Percentiles rank a stretch among this genome's conserved stretches.
These are phyloP conservation scores for Gnomoniopsis smithogilvyi DNA, from an alignment of 2,329 filamentous ascomycete species.

Conservation along the genomic window DNA sequence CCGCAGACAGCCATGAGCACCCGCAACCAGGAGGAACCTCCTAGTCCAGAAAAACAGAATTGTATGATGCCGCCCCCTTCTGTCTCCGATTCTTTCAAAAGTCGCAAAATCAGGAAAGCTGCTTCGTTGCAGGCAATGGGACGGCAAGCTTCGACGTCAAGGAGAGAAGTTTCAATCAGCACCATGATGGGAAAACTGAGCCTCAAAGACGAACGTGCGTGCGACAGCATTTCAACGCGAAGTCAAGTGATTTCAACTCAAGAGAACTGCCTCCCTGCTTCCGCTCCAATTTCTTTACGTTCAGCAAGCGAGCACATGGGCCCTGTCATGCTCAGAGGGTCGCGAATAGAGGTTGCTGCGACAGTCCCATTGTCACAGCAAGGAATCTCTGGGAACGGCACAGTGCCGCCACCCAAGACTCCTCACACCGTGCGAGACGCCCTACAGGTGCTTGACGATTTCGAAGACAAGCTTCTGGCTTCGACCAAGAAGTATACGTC, in stretches of 20 bases:
- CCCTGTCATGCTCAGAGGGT: slow-evolving; percentile 27
- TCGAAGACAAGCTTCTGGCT: slow-evolving; percentile 26
- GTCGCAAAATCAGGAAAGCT: slow-evolving; percentile 25
- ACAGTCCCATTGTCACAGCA: not conserved
- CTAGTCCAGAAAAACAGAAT: slow-evolving; percentile 28
- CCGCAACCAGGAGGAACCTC: slow-evolving; percentile 27
- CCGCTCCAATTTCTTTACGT: slow-evolving; percentile 12
- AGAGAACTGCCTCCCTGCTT: slow-evolving; percentile 23
- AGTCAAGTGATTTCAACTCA: slow-evolving; percentile 45
- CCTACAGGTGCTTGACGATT: slow-evolving; percentile 19
- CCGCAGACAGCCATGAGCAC: slow-evolving; percentile 35
- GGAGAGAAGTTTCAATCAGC: slow-evolving; percentile 32
- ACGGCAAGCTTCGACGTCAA: slow-evolving; percentile 8
- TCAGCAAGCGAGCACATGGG: slow-evolving; percentile 23
- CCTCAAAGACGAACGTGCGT: slow-evolving; percentile 31
- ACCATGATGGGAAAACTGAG: slow-evolving; percentile 35
- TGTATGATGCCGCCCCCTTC: slow-evolving; percentile 33
- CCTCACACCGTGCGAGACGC: slow-evolving; percentile 9
- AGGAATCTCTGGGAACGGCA: slow-evolving; percentile 15
- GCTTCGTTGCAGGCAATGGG: slow-evolving; percentile 24
- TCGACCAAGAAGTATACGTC: slow-evolving; percentile 32
- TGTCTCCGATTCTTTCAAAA: slow-evolving; percentile 13
- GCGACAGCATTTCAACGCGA: slow-evolving; percentile 22
- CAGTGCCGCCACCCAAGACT: slow-evolving; percentile 29
- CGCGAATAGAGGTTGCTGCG: slow-evolving; percentile 22